phyloP scores from a whole-genome alignment of 805 yeast species.

The Cyberlindnera maclurae region DNA sequence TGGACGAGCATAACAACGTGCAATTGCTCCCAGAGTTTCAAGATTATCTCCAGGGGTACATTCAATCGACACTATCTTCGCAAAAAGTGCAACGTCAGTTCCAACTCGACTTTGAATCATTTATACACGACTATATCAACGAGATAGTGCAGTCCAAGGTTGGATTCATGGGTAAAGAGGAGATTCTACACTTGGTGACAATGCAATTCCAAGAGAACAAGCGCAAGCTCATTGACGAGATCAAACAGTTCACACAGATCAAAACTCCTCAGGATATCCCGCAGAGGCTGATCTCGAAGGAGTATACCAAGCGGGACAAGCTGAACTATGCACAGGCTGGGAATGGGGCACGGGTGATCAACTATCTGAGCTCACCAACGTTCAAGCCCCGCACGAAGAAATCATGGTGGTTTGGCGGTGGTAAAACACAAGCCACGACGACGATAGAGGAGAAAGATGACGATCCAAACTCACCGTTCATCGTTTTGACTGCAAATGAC shows the following conservation, averaged over 20 bases:
- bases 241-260: conserved; percentile 9
- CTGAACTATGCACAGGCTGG: conserved; percentile 9
- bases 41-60: conserved; percentile 9
- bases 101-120: conserved; percentile 10
- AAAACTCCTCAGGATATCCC: conserved; percentile 2
- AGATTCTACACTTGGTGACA: conserved; percentile 16
- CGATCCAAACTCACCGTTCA: conserved; percentile 16
- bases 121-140: conserved; percentile 13
- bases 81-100: conserved; percentile 4
- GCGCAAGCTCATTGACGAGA: conserved; percentile 15
- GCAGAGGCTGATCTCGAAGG: conserved; percentile 3
- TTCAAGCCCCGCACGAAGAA: conserved; percentile 18
- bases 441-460: neutral
- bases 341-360: conserved; percentile 30
- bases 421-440: neutral
- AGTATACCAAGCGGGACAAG: conserved; percentile 1
- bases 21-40: conserved; percentile 21
- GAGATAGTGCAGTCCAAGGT: conserved; percentile 13
- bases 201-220: conserved; percentile 21
- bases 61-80: conserved; percentile 5
- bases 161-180: conserved; percentile 18
- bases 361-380: conserved; percentile 29
- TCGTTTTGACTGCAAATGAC: conserved; percentile 15
- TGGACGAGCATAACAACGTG: conserved; percentile 14
- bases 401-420: neutral